phyloP scores from a whole-genome alignment of 2,329 filamentous ascomycete species.

The Fusarium equiseti region DNA sequence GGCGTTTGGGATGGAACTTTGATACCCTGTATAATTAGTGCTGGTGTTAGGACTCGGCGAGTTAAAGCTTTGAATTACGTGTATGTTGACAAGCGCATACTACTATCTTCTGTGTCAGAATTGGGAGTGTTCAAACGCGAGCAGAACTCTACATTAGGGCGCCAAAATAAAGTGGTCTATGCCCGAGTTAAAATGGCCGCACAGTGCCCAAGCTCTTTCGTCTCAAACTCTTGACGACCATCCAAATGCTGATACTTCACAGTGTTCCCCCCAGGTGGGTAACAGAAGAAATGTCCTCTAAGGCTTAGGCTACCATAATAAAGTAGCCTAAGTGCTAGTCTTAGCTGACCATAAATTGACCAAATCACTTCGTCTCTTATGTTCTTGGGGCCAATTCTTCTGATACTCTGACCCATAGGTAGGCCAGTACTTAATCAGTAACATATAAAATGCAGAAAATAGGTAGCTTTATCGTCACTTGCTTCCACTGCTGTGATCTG shows the following conservation, averaged over 20 bases:
- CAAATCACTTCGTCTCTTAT: too few relatives aligned
- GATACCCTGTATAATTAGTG: constrained; percentile 41
- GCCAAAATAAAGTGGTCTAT: not conserved
- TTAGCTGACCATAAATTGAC: too few relatives aligned
- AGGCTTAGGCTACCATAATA: too few relatives aligned
- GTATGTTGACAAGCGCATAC: not conserved
- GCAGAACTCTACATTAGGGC: not conserved
- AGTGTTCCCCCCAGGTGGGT: too few relatives aligned
- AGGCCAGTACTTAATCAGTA: not conserved
- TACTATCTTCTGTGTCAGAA: not conserved
- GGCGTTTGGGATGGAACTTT: constrained; percentile 26
- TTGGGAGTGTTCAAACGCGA: not conserved
- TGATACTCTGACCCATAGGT: too few relatives aligned
- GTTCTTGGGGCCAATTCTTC: too few relatives aligned
- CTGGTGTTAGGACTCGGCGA: not conserved
- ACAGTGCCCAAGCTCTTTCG: not conserved
- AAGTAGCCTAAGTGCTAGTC: too few relatives aligned
- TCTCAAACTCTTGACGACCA: too few relatives aligned
- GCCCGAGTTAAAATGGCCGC: rapidly evolving
- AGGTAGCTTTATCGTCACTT: not conserved
- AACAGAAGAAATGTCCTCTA: too few relatives aligned
- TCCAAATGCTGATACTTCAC: too few relatives aligned
- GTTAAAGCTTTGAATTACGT: not conserved
- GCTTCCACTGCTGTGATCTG: not conserved
- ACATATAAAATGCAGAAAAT: not conserved